Conservation (phyloP, 305 asterid species). For the Vinca major region DNA sequence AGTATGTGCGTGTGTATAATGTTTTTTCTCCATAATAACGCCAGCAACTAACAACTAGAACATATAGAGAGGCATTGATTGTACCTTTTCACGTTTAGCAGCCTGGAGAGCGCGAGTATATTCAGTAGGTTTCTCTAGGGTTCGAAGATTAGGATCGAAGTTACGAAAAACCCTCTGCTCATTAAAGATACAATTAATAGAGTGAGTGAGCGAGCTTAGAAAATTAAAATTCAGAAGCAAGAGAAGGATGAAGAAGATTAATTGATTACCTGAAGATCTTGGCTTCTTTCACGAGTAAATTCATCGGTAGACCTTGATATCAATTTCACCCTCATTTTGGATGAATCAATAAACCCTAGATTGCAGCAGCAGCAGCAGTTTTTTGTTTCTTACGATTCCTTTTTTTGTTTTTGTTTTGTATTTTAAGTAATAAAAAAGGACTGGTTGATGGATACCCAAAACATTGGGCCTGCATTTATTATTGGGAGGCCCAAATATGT, state of each 20-base stretch:
- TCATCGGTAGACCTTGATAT: conserved; percentile 78
- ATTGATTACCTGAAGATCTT: conserved; percentile 68
- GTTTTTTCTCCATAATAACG: no score
- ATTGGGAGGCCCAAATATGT: no score
- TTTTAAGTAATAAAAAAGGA: no score
- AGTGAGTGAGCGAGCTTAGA: not conserved
- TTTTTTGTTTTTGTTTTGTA: no score
- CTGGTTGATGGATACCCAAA: no score
- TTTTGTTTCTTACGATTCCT: no score
- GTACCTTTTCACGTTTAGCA: conserved; percentile 85
- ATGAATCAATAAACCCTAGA: not conserved
- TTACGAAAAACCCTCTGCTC: conserved; percentile 74
- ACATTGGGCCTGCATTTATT: no score
- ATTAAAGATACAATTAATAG: conserved; percentile 3
- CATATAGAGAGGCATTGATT: not conserved
- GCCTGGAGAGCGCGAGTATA: conserved; percentile 91
- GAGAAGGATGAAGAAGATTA: no score
- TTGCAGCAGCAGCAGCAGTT: not conserved
- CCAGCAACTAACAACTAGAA: no score
- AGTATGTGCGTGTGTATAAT: no score
- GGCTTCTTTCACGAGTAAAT: conserved; percentile 93
- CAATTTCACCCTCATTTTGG: conserved; percentile 64
- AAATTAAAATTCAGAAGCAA: not conserved
- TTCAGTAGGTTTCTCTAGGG: conserved; percentile 83
- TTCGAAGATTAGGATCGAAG: conserved; percentile 67